A percentile compares a stretch with the other conserved stretches of the same genome.
Conservation (phyloP, 352 stramenopile genomes). For the Globisporangium takayamanum region DNA sequence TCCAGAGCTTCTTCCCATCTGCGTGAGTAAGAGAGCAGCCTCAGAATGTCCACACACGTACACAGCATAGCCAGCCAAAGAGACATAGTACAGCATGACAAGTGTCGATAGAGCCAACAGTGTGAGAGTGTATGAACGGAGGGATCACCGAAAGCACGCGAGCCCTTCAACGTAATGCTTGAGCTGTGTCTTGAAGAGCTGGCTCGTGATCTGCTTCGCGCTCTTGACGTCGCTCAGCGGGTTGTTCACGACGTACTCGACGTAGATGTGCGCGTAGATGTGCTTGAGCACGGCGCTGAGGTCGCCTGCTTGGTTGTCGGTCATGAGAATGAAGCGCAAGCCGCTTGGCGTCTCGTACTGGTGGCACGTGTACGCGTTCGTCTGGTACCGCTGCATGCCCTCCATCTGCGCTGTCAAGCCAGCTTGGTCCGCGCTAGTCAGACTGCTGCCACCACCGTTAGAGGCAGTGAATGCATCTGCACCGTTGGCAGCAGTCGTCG, state of each 20-base stretch:
- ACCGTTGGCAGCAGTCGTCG: slow-evolving; percentile 14
- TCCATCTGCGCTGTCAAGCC: slow-evolving; percentile 22
- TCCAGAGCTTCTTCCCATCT: slow-evolving; percentile 42
- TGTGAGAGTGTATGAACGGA: background rate
- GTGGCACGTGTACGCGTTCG: slow-evolving; percentile 87
- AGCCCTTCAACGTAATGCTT: slow-evolving; percentile 74
- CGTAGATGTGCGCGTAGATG: slow-evolving; percentile 88
- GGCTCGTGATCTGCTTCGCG: slow-evolving; percentile 67
- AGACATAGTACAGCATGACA: too few species aligned
- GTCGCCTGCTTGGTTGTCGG: slow-evolving; percentile 82
- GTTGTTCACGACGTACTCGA: slow-evolving; percentile 89
- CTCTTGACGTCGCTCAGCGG: slow-evolving; percentile 74
- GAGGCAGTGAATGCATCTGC: slow-evolving; percentile 2
- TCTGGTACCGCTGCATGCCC: slow-evolving; percentile 79
- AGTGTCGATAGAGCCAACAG: background rate
- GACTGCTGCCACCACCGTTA: slow-evolving; percentile 15
- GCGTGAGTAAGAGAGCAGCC: slow-evolving; percentile 1
- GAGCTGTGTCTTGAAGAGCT: slow-evolving; percentile 67
- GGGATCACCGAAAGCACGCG: slow-evolving; percentile 53
- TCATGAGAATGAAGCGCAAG: slow-evolving; percentile 89
- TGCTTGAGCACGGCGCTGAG: slow-evolving; percentile 75
- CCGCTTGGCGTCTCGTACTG: slow-evolving; percentile 89
- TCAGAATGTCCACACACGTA: background rate
- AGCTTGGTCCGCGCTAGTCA: slow-evolving; percentile 13
- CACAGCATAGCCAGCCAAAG: background rate